These are phyloP conservation scores for Circinella minor DNA, from an alignment of 371 early-diverging fungal genomes.

Conservation along the genomic window DNA sequence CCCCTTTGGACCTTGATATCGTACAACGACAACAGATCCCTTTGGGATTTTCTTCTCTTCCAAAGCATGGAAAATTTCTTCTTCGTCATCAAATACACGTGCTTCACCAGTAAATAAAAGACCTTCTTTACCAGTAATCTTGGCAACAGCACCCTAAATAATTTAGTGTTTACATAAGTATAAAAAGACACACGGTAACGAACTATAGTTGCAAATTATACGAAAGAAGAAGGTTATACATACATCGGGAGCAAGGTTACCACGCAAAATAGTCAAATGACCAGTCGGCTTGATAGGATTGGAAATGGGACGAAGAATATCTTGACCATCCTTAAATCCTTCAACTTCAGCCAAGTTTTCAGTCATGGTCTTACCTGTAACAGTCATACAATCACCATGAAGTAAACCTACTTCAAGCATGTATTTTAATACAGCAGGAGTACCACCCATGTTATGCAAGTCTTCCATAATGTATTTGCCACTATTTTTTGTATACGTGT, in stretches of 20 bases:
- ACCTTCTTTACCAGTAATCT: conserved; percentile 99
- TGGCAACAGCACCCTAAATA: conserved; percentile 83
- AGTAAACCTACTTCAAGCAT: conserved; percentile 79
- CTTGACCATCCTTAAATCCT: conserved; percentile 67
- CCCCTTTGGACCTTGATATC: conserved; percentile 89
- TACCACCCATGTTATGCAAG: conserved; percentile 87
- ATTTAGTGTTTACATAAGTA: too few species aligned
- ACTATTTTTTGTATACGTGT: conserved; percentile 36
- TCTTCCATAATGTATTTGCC: conserved; percentile 97
- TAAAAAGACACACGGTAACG: too few species aligned
- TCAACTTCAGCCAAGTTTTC: conserved; percentile 85
- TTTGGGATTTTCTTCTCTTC: conserved; percentile 69
- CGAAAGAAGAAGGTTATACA: not conserved
- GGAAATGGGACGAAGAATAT: conserved; percentile 68
- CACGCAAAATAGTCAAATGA: conserved; percentile 79
- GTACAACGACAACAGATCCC: conserved; percentile 84
- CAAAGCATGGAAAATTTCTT: conserved; percentile 84
- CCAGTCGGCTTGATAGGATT: conserved; percentile 81
- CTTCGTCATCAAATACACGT: conserved; percentile 90
- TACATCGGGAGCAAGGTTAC: conserved; percentile 81
- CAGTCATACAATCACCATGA: conserved; percentile 88
- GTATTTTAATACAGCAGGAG: conserved; percentile 87
- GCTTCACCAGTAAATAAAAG: conserved; percentile 85
- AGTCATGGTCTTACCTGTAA: conserved; percentile 92
- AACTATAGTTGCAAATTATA: not conserved